Conservation (phyloP, 2,329 filamentous ascomycete genomes). For the Aureobasidium sp. region DNA sequence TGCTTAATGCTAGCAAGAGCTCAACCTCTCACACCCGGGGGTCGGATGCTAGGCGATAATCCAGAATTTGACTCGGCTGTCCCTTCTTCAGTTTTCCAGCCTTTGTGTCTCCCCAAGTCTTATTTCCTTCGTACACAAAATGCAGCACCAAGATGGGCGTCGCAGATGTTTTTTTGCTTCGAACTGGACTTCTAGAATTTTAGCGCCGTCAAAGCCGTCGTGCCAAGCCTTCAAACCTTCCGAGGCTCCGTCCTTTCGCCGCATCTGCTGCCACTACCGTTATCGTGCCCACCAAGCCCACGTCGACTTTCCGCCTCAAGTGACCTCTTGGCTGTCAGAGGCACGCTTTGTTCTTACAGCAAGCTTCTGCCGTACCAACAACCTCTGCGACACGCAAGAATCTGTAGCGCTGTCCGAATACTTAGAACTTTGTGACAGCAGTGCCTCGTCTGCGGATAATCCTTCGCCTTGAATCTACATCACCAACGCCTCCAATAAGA, state of each 20-base stretch:
- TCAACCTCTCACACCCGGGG: slow-evolving; percentile 9
- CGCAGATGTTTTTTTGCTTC: slow-evolving; percentile 15
- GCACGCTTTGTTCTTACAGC: background rate
- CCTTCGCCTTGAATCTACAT: slow-evolving; percentile 12
- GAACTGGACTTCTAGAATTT: slow-evolving; percentile 14
- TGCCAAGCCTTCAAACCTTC: background rate
- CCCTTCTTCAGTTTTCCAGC: background rate
- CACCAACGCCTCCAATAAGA: slow-evolving; percentile 15
- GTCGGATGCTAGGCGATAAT: background rate
- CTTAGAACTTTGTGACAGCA: background rate
- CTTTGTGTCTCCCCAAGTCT: background rate
- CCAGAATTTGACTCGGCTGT: background rate
- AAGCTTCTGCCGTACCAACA: background rate
- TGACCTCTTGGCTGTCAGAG: background rate
- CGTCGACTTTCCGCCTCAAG: slow-evolving; percentile 1
- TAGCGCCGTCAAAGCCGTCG: slow-evolving; percentile 11
- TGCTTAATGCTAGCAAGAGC: background rate
- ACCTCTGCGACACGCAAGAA: background rate
- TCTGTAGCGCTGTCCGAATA: background rate
- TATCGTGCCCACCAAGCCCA: background rate
- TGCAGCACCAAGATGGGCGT: slow-evolving; percentile 6
- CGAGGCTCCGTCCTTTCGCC: slow-evolving; percentile 7
- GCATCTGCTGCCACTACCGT: background rate
- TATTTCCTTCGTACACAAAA: background rate
- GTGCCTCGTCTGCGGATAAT: slow-evolving; percentile 7